Evolutionary conservation across 2,329 filamentous ascomycete species (phyloP), one percentile per base, ranked within the genome.

Genomic region (Apiospora malaysiana): DNA sequence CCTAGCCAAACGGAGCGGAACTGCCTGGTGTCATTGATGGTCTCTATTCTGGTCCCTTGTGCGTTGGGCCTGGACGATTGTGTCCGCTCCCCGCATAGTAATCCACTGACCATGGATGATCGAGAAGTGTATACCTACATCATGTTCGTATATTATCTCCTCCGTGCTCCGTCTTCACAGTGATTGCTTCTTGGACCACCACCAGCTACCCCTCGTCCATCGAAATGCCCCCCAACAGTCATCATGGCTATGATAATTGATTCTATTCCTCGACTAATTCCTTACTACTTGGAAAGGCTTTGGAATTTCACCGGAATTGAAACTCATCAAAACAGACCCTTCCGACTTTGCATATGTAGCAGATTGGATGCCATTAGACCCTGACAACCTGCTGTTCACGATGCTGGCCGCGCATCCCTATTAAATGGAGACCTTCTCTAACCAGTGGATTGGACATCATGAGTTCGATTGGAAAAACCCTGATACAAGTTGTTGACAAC

Each of bases 11-110:
- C 49, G 49, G 49, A 56, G 21, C 49, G 25, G 49, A 27, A 27
- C 49, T 56, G 49, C 49, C 49, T 56, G 49, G 21, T 56, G 49
- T 56, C 49, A 56, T 56, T 27, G 49, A 56, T 56, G 49, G 49
- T 56, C 21, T 56, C 6, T 56, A 14, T 56, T 27, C 49, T 56
- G 14, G 49, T 56, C 49, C 49, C 40, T 42, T 42, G 40, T 10
- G 40, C 40, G 40, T 42, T 42, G 40, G 40, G 40, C 10, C 40
- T 42, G 40, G 40, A 42, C 40, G 40, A 42, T 42, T 42, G 40
- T 42, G 40, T 42, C 40, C 40, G 40, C 40, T 42, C 5, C 40
- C 40, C 10, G 40, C 40, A 42, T 42, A 10, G 40, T 10, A 42
- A 42, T 10, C 40, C 40, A 42, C 40, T 42, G 40, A 42, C 40